Base-by-base conservation (phyloP, 441 rosid species). In the Mallotus japonicus region DNA sequence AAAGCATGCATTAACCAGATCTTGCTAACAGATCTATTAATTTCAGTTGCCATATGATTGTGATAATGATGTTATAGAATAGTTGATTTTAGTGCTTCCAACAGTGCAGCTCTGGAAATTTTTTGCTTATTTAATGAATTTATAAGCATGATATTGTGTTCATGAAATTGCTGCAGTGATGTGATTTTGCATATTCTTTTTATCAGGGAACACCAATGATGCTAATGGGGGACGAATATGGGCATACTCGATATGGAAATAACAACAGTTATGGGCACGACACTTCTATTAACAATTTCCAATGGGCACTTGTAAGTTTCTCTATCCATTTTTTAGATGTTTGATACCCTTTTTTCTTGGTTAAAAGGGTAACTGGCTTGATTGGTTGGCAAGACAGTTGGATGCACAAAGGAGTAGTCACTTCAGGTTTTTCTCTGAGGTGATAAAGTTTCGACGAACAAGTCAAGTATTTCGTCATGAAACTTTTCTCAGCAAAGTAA, bases 251-350 rank as follows among this genome's bases (percentile, higher is more conserved):
- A 34, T 82, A 84, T 81, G 99, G 99, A 76, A 95, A 92, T 65
- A 95, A 95, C 91, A 95, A 91, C 77, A 92, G 98, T 82, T 92
- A 95, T 69, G 99, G 98, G 65, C 98, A 92, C 78, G 97, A 92
- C 82, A 83, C 87, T 16, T 86, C 85, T 70, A 81, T 95, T 71
- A 95, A 95, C 83, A 85, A 92, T 85, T 91, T 95, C 77, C 95
- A 85, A 79, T 95, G 98, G 98, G 79, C 65, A 10, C 88, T 85
- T 87, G 99, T 84, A 79, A 76, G 81, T 65, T 75, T 50, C 70
- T 44, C 16, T 11, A 40, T 72, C 11, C 10, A 44, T 0, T 46
- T 54, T 70, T 54, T 49, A 64, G 32, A 42, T 70, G 60, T 65
- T 17, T 11, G 11, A 11, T 34, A 54, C 63, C 46, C 28, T 19